These are phyloP conservation scores for Lachnellula subtilissima DNA, from an alignment of 2,329 filamentous ascomycete species.

Conservation along the genomic window DNA sequence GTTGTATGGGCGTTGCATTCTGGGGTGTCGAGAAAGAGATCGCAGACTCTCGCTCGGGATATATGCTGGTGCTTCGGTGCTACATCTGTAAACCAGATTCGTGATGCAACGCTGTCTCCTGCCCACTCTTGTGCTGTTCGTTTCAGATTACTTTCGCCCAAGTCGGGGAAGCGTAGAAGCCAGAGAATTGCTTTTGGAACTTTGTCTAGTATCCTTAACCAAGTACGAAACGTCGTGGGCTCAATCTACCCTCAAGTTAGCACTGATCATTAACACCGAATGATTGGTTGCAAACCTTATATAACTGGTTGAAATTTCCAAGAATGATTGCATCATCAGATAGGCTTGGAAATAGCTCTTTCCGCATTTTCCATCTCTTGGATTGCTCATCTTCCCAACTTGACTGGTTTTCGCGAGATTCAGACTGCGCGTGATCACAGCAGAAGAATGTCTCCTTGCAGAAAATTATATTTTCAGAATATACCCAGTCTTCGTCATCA, in stretches of 20 bases:
- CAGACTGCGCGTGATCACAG: constrained; percentile 88
- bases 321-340: constrained; percentile 83
- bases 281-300: constrained; percentile 64
- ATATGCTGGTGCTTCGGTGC: constrained; percentile 95
- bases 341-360: constrained; percentile 80
- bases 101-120: constrained; percentile 73
- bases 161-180: constrained; percentile 93
- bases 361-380: constrained; percentile 86
- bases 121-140: constrained; percentile 81
- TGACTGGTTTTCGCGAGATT: constrained; percentile 64
- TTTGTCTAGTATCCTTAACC: constrained; percentile 82
- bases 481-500: constrained; percentile 78
- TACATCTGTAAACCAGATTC: constrained; percentile 93
- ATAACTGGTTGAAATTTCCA: constrained; percentile 97
- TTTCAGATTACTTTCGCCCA: constrained; percentile 80
- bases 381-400: constrained; percentile 81
- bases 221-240: constrained; percentile 90
- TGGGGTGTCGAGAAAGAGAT: constrained; percentile 93
- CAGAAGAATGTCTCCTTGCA: constrained; percentile 96
- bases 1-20: constrained; percentile 99
- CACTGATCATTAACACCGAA: not conserved
- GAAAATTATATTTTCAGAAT: constrained; percentile 94
- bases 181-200: constrained; percentile 88
- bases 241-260: constrained; percentile 64
- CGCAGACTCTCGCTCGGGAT: constrained; percentile 81